Evolutionary conservation across 805 yeast genomes (phyloP), one percentile per base, ranked within the genome.

Genomic region (Wickerhamomyces chambardii): DNA sequence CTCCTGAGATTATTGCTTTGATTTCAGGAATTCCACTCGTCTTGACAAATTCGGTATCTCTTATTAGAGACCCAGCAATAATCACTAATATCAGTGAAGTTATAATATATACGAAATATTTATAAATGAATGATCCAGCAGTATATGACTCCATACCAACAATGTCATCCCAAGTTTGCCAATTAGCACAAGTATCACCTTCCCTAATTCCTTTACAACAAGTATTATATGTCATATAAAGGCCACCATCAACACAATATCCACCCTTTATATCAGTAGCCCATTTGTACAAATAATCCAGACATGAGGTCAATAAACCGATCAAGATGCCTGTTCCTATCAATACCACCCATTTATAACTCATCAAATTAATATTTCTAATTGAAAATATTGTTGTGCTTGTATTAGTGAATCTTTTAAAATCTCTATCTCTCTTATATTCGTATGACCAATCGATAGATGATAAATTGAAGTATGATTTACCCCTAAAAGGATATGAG

Each of bases 21-120:
- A 81, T 69, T 46, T 84, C 95, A 1, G 87, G 70, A 21, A 85
- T 80, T 6, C 95, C 95, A 33, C 84, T 68, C 38, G 66, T 63
- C 17, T 61, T 51, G 5, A 73, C 63, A 38, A 58, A 59, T 0
- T 64, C 59, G 2, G 70, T 57, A 9, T 44, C 42, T 30, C 40
- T 43, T 15, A 47, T 48, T 15, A 51, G 16, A 6, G 34, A 16
- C 3, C 65, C 60, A 0, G 75, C 66, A 1, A 58, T 36, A 1
- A 56, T 36, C 1, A 72, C 73, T 25, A 68, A 55, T 8, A 59
- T 17, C 3, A 63, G 38, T 2, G 74, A 59, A 4, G 63, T 46
- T 4, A 56, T n/a, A 1, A 64, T 32, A 41, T 61, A 67, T 5
- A 73, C 39, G 5, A 64, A 30, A 39, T 59, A 63, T 27, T 61